Evolutionary conservation across 1,284 basidiomycete genomes (phyloP).

Genomic region (Mycena sp.): DNA sequence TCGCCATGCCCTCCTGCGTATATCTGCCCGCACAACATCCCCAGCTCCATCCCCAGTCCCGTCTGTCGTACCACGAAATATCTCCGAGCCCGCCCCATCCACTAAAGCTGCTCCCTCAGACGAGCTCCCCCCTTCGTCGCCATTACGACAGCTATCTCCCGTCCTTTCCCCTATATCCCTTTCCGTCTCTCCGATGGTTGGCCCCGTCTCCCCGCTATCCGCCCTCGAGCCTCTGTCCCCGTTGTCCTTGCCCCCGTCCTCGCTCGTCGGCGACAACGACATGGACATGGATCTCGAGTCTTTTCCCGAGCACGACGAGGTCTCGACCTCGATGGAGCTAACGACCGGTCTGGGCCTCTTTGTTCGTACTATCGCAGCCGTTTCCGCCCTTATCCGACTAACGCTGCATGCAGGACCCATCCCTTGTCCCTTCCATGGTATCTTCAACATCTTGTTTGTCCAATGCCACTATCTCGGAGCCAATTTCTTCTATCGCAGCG

Average conservation of each 20-base stretch:
- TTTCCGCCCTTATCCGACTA: conserved; percentile 23
- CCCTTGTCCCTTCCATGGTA: not conserved
- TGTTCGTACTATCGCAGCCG: conserved; percentile 26
- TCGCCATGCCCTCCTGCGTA: conserved; percentile 25
- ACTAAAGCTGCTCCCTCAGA: conserved; percentile 13
- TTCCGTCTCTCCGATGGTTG: conserved; percentile 42
- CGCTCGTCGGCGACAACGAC: conserved; percentile 27
- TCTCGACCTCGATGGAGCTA: conserved; percentile 8
- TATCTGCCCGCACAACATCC: conserved; percentile 28
- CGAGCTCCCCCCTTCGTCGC: conserved; percentile 36
- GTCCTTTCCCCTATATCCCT: conserved; percentile 43
- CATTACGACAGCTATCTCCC: conserved; percentile 37
- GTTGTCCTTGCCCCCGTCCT: conserved; percentile 25
- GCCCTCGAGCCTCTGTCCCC: conserved; percentile 26
- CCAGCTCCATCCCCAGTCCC: conserved; percentile 24
- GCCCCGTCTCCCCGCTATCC: conserved; percentile 44
- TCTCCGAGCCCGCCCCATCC: conserved; percentile 29
- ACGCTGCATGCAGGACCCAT: conserved; percentile 17
- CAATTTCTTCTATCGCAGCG: conserved; percentile 1
- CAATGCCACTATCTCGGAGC: not conserved
- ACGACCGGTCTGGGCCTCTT: conserved; percentile 27
- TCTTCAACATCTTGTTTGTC: conserved; percentile 2
- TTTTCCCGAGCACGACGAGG: conserved; percentile 25
- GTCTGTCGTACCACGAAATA: conserved; percentile 22
- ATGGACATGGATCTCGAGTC: conserved; percentile 25